Evolutionary conservation across 768 basidiomycete genomes (phyloP), one percentile per base, ranked within the genome.

Genomic region (Termitomyces sp.): DNA sequence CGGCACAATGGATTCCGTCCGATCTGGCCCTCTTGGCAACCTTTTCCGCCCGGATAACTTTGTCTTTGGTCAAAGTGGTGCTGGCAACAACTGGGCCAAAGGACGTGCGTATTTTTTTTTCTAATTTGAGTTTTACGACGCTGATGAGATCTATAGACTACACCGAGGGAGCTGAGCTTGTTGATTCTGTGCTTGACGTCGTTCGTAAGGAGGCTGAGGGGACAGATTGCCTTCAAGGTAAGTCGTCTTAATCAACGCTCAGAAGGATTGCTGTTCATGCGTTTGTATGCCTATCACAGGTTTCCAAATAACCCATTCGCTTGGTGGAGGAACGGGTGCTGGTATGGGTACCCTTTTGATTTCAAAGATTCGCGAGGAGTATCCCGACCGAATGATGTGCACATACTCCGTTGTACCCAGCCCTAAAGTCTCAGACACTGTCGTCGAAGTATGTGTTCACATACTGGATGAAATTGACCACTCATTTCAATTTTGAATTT

Each of bases 1-100:
- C 41, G 97, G 96, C 62, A 94, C 92, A 52, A 93, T 94, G 92
- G 92, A 94, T 71, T 90, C 92, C 59, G 86, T 94, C 59, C 90
- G 90, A 74, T 88, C 89, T 52, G 92, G 92, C 52, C 91, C 93
- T 65, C 83, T 96, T 55, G 94, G 95, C 69, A 77, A 78, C 63
- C 86, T 98, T 63, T 98, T 97, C 91, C 88, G 93, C 67, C 95
- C 95, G 37, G 95, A 97, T 78, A 98, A 97, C 83, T 96, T 96
- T 69, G 94, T 98, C 68, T 97, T 95, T 63, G 96, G 94, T 56
- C 96, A 98, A 76, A 94, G 87, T 73, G 94, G 94, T 76, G 96
- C 94, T 65, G 95, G 96, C 70, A 98, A 99, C 86, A 98, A 98
- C 80, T 98, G 97, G 97, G 96, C 97, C 24, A 99, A 98, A 88